Conservation (phyloP, 495 filamentous ascomycete species). For the Xanthoparmelia taractica region DNA sequence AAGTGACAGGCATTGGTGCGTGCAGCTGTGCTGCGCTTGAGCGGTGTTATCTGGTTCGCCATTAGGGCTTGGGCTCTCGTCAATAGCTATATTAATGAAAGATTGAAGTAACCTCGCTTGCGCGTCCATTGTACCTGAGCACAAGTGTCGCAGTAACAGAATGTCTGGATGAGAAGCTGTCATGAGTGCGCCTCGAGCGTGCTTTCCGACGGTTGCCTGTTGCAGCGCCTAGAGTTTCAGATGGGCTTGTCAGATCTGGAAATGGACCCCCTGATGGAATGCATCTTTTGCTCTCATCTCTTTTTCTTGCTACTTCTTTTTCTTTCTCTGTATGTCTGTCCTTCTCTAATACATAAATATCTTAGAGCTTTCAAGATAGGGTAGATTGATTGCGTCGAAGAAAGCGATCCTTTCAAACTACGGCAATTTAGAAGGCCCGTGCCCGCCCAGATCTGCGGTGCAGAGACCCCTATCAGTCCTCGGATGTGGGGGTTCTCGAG, state of each 20-base stretch:
- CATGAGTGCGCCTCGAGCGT: neutral
- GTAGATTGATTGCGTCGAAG: neutral
- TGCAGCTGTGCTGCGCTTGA: neutral
- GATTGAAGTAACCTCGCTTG: neutral
- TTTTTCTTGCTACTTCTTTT: neutral
- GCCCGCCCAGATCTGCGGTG: neutral
- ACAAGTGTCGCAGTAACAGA: neutral
- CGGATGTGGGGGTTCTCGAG: neutral
- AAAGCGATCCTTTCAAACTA: too few relatives aligned
- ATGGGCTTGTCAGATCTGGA: neutral
- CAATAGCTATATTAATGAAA: slow-evolving; percentile 10
- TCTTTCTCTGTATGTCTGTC: neutral
- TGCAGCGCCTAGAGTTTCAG: slow-evolving; percentile 4
- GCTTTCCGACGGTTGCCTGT: neutral
- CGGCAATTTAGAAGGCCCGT: neutral
- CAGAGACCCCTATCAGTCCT: slow-evolving; percentile 1
- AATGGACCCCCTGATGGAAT: neutral
- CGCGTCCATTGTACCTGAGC: neutral
- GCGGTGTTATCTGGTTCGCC: slow-evolving; percentile 5
- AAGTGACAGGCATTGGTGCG: slow-evolving; percentile 9
- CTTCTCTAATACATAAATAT: too few relatives aligned
- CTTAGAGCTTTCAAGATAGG: neutral
- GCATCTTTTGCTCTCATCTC: neutral
- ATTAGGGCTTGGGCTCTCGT: neutral
- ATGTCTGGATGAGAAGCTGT: too few relatives aligned